phyloP scores from a whole-genome alignment of 345 rosid genomes.

The Bruguiera parviflora region DNA sequence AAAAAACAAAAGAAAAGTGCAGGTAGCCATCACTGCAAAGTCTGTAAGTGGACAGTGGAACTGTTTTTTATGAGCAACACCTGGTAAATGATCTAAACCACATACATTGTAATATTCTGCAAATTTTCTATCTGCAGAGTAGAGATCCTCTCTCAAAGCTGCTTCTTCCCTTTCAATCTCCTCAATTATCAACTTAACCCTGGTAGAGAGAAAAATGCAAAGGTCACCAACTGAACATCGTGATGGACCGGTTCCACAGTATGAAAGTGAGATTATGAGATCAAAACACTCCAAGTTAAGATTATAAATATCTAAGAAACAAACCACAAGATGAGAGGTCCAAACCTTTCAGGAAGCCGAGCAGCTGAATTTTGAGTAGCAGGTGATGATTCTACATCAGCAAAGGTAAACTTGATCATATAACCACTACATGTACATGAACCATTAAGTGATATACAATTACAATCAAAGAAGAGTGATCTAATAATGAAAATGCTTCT shows the following conservation, averaged over 20 bases:
- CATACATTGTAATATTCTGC: constrained; percentile 89
- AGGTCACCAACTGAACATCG: neutral
- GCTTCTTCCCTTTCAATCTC: constrained; percentile 95
- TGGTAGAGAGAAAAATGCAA: constrained; percentile 24
- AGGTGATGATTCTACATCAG: constrained; percentile 61
- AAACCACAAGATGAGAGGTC: constrained; percentile 9
- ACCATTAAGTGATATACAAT: neutral
- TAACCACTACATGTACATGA: neutral
- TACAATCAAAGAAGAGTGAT: neutral
- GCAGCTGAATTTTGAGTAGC: constrained; percentile 67
- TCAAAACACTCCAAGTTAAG: neutral
- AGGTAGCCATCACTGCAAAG: constrained; percentile 1
- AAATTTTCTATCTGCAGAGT: constrained; percentile 89
- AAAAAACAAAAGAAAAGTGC: neutral
- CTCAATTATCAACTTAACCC: constrained; percentile 91
- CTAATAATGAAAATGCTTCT: constrained; percentile 1
- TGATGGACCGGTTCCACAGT: neutral
- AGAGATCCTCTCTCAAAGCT: constrained; percentile 85
- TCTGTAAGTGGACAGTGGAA: neutral
- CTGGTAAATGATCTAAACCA: neutral
- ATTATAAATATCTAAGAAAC: neutral
- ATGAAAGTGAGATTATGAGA: neutral
- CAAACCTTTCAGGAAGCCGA: constrained; percentile 93
- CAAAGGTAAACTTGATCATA: constrained; percentile 1
- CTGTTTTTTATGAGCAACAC: too few relatives aligned